phyloP scores from a whole-genome alignment of 78 protist genomes.

The Tieghemostelium lacteum region DNA sequence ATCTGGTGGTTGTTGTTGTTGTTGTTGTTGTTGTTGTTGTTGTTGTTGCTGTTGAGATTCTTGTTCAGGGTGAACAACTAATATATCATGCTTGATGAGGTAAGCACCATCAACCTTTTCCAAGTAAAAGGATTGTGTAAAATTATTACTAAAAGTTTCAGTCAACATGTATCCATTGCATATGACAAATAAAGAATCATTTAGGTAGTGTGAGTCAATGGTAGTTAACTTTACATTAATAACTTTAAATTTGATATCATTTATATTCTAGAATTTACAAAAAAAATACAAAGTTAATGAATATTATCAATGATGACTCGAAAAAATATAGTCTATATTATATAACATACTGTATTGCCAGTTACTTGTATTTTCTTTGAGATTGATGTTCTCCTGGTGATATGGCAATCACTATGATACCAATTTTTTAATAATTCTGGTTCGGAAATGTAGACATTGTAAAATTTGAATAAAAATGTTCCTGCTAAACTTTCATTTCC shows the following conservation, averaged over 20 bases:
- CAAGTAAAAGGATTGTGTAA: slow-evolving; percentile 41
- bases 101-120: slow-evolving; percentile 21
- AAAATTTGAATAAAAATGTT: slow-evolving; percentile 24
- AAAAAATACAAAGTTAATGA: not conserved
- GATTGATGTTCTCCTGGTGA: slow-evolving; percentile 68
- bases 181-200: slow-evolving; percentile 21
- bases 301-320: not conserved
- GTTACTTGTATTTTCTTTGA: too few species aligned
- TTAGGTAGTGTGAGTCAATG: not conserved
- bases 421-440: slow-evolving; percentile 31
- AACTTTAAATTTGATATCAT: not conserved
- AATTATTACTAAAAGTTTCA: not conserved
- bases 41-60: not conserved
- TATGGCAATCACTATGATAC: slow-evolving; percentile 9
- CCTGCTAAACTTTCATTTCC: slow-evolving; percentile 18
- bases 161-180: slow-evolving; percentile 25
- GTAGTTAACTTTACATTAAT: slow-evolving; percentile 4
- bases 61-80: not conserved
- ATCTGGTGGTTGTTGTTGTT: not conserved
- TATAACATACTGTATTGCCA: too few species aligned
- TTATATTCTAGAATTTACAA: not conserved
- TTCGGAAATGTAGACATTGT: slow-evolving; percentile 4
- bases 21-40: slow-evolving; percentile 9
- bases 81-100: slow-evolving; percentile 33
- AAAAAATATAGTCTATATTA: too few species aligned